A percentile compares a stretch with the other conserved stretches of the same genome.
Evolutionary conservation across 768 basidiomycete species (phyloP).

Genomic region (Agaricus sinodeliciosus): DNA sequence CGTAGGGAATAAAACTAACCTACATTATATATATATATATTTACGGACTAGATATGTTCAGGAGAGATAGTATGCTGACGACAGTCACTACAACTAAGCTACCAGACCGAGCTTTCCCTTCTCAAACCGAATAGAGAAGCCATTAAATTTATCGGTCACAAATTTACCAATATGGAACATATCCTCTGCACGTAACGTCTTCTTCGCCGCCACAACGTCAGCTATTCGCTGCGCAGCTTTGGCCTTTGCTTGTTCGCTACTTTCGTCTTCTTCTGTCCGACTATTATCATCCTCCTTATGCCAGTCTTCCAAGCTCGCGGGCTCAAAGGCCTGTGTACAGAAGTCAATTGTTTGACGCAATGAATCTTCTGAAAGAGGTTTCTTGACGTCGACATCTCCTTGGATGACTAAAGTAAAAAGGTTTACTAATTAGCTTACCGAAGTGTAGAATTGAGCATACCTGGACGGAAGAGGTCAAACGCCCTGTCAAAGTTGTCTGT

Average conservation of each 20-base stretch:
- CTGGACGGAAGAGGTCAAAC: constrained; percentile 33
- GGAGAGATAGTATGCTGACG: neutral
- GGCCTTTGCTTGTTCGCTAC: neutral
- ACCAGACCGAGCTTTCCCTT: constrained; percentile 15
- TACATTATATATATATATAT: too few relatives aligned
- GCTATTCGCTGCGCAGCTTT: constrained; percentile 1
- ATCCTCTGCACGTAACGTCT: constrained; percentile 15
- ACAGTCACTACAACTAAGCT: neutral
- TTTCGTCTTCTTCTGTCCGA: neutral
- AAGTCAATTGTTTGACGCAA: constrained; percentile 16
- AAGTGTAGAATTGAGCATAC: constrained; percentile 15
- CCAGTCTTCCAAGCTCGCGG: constrained; percentile 12
- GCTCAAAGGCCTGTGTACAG: constrained; percentile 14
- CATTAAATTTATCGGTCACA: constrained; percentile 12
- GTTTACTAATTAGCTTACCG: too few relatives aligned
- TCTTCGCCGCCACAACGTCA: constrained; percentile 13
- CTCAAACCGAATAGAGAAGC: constrained; percentile 13
- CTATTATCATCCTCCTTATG: constrained; percentile 6
- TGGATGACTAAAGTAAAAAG: constrained; percentile 19
- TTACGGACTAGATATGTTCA: neutral
- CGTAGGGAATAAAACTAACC: too few relatives aligned
- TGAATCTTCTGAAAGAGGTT: constrained; percentile 13
- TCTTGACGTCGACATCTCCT: constrained; percentile 18
- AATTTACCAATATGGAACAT: constrained; percentile 17
- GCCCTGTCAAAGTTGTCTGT: constrained; percentile 44